Evolutionary conservation across 2,329 filamentous ascomycete species (phyloP), one percentile per base, ranked within the genome.

Genomic region (Phialemonium atrogriseum): DNA sequence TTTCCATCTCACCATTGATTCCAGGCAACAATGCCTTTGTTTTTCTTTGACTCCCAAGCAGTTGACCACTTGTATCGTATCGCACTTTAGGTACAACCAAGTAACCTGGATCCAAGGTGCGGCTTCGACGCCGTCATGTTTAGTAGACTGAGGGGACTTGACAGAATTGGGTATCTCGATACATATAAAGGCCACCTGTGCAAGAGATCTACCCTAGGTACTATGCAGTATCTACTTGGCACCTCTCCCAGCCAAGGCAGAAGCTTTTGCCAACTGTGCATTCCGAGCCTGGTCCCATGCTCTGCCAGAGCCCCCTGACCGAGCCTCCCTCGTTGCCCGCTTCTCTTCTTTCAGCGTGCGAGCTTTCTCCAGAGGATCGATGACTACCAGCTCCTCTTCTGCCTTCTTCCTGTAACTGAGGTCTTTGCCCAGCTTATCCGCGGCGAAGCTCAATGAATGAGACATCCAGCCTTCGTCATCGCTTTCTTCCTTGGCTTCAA

Each of bases 401-500:
- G 89, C 88, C 57, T 91, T 88, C 58, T 77, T 80, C 51, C 89
- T 85, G 70, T 91, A 94, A 32, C 74, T 85, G 32, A 96, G 59
- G 56, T 96, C 85, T 52, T 96, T 96, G 13, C 91, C 91, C 5
- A 95, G 59, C 42, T 80, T 83, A 47, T 96, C 91, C 39, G 88
- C 91, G 22, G 81, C 83, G 54, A 95, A 96, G 27, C 73, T 84
- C 21, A 98, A 66, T 8, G 76, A 69, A 54, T 96, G 89, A 4
- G 75, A 76, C 77, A 95, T 84, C 88, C 89, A 96, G 7, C 77
- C 79, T 29, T 73, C 67, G 29, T 76, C 76, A 37, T 75, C 72
- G 43, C 68, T 70, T 4, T 79, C 73, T 3, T 64, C 63, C 14
- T 70, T 64, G 10, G 66, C 64, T 4, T 67, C 73, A 24, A 66